phyloP scores from a whole-genome alignment of 164 flowering plant genomes.

The Vitis amurensis region DNA sequence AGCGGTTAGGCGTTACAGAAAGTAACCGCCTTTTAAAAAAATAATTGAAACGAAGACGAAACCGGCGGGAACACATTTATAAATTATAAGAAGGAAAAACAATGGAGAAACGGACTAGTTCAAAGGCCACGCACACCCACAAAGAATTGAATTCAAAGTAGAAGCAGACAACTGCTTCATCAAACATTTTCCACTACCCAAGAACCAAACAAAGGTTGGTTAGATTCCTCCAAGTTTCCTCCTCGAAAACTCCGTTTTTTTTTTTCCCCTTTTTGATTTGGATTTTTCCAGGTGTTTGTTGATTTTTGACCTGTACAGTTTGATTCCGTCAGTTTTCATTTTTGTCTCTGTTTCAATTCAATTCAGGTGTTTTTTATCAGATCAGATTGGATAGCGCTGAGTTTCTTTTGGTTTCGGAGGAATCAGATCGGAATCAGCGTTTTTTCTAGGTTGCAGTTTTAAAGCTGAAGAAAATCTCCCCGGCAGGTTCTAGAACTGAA shows the following conservation, averaged over 20 bases:
- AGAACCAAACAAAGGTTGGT: no score
- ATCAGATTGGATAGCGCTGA: neutral
- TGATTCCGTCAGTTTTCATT: no score
- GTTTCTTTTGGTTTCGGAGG: conserved; percentile 7
- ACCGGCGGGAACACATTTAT: conserved; percentile 29
- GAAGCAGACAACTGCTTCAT: neutral
- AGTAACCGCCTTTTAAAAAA: no score
- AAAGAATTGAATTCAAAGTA: neutral
- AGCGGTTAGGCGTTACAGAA: no score
- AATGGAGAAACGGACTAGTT: conserved; percentile 17
- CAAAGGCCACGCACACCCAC: conserved; percentile 8
- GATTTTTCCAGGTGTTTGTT: no score
- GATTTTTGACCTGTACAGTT: no score
- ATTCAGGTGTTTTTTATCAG: no score
- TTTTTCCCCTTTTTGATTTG: no score
- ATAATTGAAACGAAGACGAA: conserved; percentile 5
- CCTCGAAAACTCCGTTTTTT: no score
- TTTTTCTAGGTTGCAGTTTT: neutral
- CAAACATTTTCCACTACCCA: neutral
- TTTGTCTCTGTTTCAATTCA: no score
- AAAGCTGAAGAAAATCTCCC: neutral
- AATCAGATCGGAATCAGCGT: conserved; percentile 9
- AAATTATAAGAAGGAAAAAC: neutral
- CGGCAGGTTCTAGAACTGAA: neutral
- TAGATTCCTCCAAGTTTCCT: no score